Evolutionary conservation across 805 yeast genomes (phyloP).

Genomic region (Spathaspora gorwiae): DNA sequence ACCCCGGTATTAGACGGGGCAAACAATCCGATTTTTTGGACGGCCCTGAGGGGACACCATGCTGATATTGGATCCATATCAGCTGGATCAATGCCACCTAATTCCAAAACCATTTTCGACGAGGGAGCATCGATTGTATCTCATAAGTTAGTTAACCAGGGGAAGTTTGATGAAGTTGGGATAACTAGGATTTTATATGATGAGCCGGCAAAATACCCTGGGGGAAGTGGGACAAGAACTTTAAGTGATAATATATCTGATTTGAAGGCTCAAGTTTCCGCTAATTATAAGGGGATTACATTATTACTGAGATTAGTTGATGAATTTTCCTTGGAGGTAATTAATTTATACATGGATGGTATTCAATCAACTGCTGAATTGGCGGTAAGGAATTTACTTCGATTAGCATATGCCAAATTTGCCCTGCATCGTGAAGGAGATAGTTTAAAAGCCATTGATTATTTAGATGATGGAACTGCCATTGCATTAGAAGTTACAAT

Average conservation of each 20-base stretch:
- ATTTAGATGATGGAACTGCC: conserved; percentile 77
- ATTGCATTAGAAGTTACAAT: conserved; percentile 54
- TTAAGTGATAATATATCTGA: conserved; percentile 76
- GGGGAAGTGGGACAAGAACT: conserved; percentile 86
- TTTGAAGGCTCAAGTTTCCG: conserved; percentile 58
- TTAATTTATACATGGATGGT: conserved; percentile 32
- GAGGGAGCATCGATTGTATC: conserved; percentile 89
- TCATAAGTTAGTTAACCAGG: conserved; percentile 62
- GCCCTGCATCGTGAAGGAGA: conserved; percentile 23
- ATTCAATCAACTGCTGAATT: conserved; percentile 32
- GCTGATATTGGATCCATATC: conserved; percentile 91
- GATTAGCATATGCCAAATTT: conserved; percentile 34
- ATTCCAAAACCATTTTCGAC: conserved; percentile 76
- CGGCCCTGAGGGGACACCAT: conserved; percentile 94
- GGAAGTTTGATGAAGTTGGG: conserved; percentile 69
- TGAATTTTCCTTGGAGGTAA: conserved; percentile 52
- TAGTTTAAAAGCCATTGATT: conserved; percentile 51
- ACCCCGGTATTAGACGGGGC: conserved; percentile 67
- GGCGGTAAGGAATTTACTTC: conserved; percentile 28
- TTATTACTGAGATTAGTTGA: conserved; percentile 55
- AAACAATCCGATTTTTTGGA: conserved; percentile 68
- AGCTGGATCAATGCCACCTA: conserved; percentile 95
- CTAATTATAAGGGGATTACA: conserved; percentile 79
- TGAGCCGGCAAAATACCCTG: conserved; percentile 77
- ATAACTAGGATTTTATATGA: conserved; percentile 57